Base-by-base conservation (phyloP, 768 basidiomycete genomes). In the Rhizopogon vesiculosus region DNA sequence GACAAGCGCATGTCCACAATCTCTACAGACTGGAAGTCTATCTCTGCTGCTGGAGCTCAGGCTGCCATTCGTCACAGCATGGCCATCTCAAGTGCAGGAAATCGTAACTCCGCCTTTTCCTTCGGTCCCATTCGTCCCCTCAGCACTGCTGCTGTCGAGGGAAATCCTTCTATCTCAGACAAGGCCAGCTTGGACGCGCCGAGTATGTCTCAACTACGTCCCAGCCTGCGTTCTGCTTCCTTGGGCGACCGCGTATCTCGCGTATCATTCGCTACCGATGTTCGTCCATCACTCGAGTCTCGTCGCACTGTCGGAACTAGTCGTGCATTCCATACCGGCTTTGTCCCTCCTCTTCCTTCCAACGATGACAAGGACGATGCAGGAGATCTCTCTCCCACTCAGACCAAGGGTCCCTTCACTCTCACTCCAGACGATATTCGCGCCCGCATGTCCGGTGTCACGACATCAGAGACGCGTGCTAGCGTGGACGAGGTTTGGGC, bases 1-100 rank as follows among this genome's bases (percentile, higher is more conserved):
- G 90, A 93, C 73, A 84, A 83, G 68, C 86, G 90, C 68, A 91
- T 93, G 90, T 86, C 84, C 2, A 88, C 86, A 48, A 89, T 91
- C 60, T 85, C 84, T 6, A 72, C 78, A 18, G 87, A 91, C 64
- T 92, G 90, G 90, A 86, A 85, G 67, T 77, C 79, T 43, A 83
- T 91, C 61, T 81, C 85, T 7, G 73, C 76, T 5, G 84, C 81
- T 4, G 90, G 88, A 46, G 91, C 89, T 1, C 74, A 76, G 19
- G 87, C 84, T 35, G 91, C 88, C 10, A 86, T 93, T 59, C 81
- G 89, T 56, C 78, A 77, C 61, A 84, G 82, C 42, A 84, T 89
- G 29, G 85, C 85, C 4, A 70, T 79, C 38, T 63, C 64, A 31
- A 64, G 62, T n/a, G 53, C 53, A 51, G 57, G 70, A 57, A 66